Conservation (phyloP, 192 early-diverging fungal genomes). For the Gigaspora rosea region DNA sequence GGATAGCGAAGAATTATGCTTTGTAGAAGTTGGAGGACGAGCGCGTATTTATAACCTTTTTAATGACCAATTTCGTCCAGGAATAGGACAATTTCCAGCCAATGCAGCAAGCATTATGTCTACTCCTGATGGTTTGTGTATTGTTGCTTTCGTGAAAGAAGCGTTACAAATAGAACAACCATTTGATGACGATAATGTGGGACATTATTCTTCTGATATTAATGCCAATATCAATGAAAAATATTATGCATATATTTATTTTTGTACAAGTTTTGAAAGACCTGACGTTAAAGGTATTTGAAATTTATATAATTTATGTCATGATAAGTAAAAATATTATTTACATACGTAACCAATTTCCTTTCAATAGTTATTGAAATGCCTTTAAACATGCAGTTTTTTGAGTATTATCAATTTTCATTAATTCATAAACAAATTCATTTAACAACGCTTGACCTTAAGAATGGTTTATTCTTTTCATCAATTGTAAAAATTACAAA, state of each 20-base stretch:
- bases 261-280: constrained; percentile 3
- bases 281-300: neutral
- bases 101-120: neutral
- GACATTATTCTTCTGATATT: too few species aligned
- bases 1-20: constrained; percentile 10
- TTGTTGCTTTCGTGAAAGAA: constrained; percentile 23
- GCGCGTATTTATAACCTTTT: neutral
- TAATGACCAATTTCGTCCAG: neutral
- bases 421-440: constrained; percentile 9
- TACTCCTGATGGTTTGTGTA: constrained; percentile 22
- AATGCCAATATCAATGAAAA: neutral
- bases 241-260: neutral
- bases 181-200: neutral
- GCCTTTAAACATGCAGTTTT: neutral
- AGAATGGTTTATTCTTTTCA: neutral
- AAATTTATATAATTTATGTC: neutral
- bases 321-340: neutral
- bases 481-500: constrained; percentile 9
- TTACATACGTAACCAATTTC: neutral
- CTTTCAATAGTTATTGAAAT: neutral
- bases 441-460: constrained; percentile 9
- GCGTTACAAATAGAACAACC: neutral
- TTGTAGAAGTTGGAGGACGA: constrained; percentile 14
- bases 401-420: constrained; percentile 5
- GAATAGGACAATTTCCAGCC: constrained; percentile 10